Evolutionary conservation across 2,329 filamentous ascomycete genomes (phyloP), one percentile per base, ranked within the genome.

Genomic region (Teratosphaeria gauchensis): DNA sequence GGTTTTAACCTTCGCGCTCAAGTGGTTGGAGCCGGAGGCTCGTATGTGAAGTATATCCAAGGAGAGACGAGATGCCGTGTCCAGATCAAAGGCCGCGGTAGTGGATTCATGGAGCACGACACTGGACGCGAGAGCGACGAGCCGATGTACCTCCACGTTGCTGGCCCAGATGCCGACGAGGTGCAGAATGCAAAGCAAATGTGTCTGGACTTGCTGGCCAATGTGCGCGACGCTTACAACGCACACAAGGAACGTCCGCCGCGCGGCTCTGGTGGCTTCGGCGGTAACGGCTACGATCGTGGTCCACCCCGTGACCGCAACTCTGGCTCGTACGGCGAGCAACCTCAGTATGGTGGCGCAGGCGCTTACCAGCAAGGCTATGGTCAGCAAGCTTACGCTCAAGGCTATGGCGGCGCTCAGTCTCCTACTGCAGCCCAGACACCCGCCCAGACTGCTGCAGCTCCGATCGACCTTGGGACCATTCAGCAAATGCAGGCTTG

Each of bases 21-120:
- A 72, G 92, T 99, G 53, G 94, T 99, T 57, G 94, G 94, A 55
- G 89, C 92, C 66, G 91, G 91, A 33, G 94, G 94, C 61, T 88
- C 90, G 51, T 96, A 97, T 71, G 94, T 99, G 61, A 99, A 99
- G 76, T 92, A 96, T 71, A 97, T 99, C 64, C 94, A 97, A 75
- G 86, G 92, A 71, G 91, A 96, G 75, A 97, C 94, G 14, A 84
- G 89, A 62, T 97, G 94, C 73, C 89, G 92, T 66, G 94, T 99
- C 30, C 94, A 99, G 74, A 99, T 99, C 77, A 99, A 99, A 73
- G 94, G 94, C 19, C 90, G 89, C 63, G 92, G 92, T 46, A 97
- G 92, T 56, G 94, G 94, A 14, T 99, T 95, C 72, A 86, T 95
- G 69, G 94, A 99, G 73, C 85, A 87, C 53, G 84, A 87, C 33